Percentiles rank a stretch among this genome's conserved stretches.
phyloP scores from a whole-genome alignment of 2,329 filamentous ascomycete genomes.

The Sarocladium kiliense region DNA sequence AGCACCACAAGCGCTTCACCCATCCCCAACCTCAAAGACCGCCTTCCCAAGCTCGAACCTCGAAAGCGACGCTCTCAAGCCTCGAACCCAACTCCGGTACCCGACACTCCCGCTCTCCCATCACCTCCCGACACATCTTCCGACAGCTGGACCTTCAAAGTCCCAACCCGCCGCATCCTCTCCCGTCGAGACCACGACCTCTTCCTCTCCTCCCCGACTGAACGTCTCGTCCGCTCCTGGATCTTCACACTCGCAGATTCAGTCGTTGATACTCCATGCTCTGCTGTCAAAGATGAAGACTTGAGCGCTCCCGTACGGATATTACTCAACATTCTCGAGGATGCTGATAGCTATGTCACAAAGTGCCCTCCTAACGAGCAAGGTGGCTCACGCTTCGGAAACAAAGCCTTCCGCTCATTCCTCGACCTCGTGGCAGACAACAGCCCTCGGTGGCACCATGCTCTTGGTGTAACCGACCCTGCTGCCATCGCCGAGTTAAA shows the following conservation, averaged over 20 bases:
- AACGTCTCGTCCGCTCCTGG: constrained; percentile 73
- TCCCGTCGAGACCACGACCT: constrained; percentile 73
- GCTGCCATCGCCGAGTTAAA: constrained; percentile 65
- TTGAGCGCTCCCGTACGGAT: constrained; percentile 56
- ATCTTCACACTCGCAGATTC: constrained; percentile 82
- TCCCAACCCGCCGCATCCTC: constrained; percentile 74
- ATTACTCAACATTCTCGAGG: constrained; percentile 65
- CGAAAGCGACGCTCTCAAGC: constrained; percentile 49
- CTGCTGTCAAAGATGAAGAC: constrained; percentile 50
- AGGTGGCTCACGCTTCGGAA: constrained; percentile 86
- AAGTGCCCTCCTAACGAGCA: constrained; percentile 78
- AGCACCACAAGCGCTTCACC: constrained; percentile 13
- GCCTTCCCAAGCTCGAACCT: constrained; percentile 63
- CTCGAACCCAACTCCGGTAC: constrained; percentile 58
- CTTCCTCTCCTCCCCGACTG: constrained; percentile 73
- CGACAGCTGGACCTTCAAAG: constrained; percentile 51
- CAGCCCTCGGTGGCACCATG: constrained; percentile 56
- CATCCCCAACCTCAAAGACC: constrained; percentile 38
- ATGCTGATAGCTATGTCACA: constrained; percentile 61
- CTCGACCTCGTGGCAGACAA: constrained; percentile 62
- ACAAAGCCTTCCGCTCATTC: constrained; percentile 82
- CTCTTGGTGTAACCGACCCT: constrained; percentile 46
- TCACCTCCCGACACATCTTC: constrained; percentile 51
- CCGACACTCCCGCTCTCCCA: constrained; percentile 70
- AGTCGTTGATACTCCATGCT: constrained; percentile 65